A percentile compares a stretch with the other conserved stretches of the same genome.
phyloP scores from a whole-genome alignment of 371 early-diverging fungal genomes.

The Lichtheimia hyalospora region DNA sequence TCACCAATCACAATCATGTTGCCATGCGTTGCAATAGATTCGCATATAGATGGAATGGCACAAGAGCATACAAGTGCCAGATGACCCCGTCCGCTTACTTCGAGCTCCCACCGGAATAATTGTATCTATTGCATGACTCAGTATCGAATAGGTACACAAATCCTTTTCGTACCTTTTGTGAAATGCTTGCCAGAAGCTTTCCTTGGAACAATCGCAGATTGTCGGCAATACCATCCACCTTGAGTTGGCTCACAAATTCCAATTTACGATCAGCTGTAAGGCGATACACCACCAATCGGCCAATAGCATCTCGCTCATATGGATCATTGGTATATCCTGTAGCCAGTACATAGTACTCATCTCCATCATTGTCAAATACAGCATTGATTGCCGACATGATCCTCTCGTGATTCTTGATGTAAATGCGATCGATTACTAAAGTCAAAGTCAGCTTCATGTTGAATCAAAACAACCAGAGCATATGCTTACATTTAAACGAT shows the following conservation, averaged over 20 bases:
- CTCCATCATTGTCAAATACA: conserved; percentile 39
- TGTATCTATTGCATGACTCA: conserved; percentile 15
- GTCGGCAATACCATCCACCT: conserved; percentile 55
- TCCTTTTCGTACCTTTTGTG: conserved; percentile 45
- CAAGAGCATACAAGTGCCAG: conserved; percentile 23
- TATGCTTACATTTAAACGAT: conserved; percentile 61
- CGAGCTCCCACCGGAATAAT: conserved; percentile 35
- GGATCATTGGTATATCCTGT: conserved; percentile 55
- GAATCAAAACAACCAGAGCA: no score
- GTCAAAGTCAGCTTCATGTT: no score
- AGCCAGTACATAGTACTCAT: conserved; percentile 58
- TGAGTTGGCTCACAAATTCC: conserved; percentile 33
- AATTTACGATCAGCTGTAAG: conserved; percentile 40
- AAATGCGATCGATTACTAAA: conserved; percentile 43
- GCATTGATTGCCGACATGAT: conserved; percentile 34
- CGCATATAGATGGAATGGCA: conserved; percentile 28
- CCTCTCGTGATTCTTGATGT: conserved; percentile 47
- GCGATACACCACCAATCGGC: conserved; percentile 61
- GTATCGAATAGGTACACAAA: neutral
- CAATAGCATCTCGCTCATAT: conserved; percentile 53
- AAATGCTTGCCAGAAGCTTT: conserved; percentile 54
- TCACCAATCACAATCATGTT: conserved; percentile 33
- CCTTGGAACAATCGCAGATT: conserved; percentile 48
- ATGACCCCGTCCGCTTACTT: conserved; percentile 27
- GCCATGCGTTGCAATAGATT: conserved; percentile 24